These are phyloP conservation scores for Vitis labrusca DNA, from an alignment of 164 flowering plant species.

Conservation along the genomic window DNA sequence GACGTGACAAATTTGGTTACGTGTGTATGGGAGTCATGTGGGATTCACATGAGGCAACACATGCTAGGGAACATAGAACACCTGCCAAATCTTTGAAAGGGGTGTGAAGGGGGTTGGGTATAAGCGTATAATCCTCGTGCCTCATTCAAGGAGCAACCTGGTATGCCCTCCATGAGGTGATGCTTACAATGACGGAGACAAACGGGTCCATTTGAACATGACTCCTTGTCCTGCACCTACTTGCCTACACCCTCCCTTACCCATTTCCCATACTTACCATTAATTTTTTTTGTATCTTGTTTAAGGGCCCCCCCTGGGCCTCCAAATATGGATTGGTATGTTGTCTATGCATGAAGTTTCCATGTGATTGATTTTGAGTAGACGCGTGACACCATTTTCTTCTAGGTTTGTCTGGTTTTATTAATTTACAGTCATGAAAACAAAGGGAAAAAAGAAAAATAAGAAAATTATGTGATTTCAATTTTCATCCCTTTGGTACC, in stretches of 20 bases:
- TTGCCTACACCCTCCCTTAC: not conserved
- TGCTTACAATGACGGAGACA: constrained; percentile 26
- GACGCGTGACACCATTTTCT: no score
- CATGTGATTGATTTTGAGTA: constrained; percentile 10
- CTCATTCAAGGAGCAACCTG: constrained; percentile 27
- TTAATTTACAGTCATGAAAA: no score
- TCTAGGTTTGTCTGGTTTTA: no score
- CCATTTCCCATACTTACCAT: constrained; percentile 15
- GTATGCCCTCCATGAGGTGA: constrained; percentile 22
- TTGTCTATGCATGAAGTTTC: not conserved
- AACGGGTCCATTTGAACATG: constrained; percentile 28
- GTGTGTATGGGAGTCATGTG: constrained; percentile 43
- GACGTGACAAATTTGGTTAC: constrained; percentile 16
- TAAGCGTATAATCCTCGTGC: constrained; percentile 10
- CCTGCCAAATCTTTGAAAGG: constrained; percentile 28
- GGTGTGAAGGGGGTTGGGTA: not conserved
- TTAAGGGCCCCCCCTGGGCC: constrained; percentile 13
- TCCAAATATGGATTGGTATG: constrained; percentile 15
- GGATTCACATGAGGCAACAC: constrained; percentile 57
- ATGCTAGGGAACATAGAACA: constrained; percentile 54
- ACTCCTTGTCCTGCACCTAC: constrained; percentile 6
- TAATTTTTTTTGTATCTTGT: not conserved
- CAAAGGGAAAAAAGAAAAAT: no score
- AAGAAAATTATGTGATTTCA: no score
- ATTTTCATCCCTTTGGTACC: no score